Base-by-base conservation (phyloP, 2,329 filamentous ascomycete genomes). In the Pseudogymnoascus destructans region DNA sequence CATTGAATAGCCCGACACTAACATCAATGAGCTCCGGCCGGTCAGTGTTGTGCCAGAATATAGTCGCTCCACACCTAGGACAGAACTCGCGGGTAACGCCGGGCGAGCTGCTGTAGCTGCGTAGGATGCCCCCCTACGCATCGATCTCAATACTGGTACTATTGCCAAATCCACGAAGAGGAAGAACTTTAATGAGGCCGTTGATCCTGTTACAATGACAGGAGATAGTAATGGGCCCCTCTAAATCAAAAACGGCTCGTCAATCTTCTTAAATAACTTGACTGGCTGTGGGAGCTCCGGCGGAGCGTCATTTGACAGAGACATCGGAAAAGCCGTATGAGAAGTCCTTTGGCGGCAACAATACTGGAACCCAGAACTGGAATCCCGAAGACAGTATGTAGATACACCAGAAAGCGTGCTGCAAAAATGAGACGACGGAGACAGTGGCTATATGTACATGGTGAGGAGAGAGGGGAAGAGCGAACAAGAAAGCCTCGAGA, bases 1-100 rank as follows among this genome's bases (percentile, higher is more conserved):
- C 74, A 40, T 72, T 71, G 4, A 86, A 66, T 36, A 86, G 63
- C 0, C 84, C 84, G 7, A 78, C 76, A 61, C 81, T 85, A 7
- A 87, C 76, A 68, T 87, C 82, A 13, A 87, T 73, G 15, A 87
- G 66, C 3, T 75, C 74, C 0, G 78, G 74, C 36, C 82, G 72
- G 60, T 72, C 71, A 3, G 73, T 70, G 57, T 77, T 77, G 63
- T 79, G 76, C 78, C 80, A 86, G 64, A 86, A 86, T 2, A 82
- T 74, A 0, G 77, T 82, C 0, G 85, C 83, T 1, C 84, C 84
- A 65, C 85, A 88, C 0, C 58, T 65, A 1, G 69, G 68, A 66
- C 84, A 88, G 65, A 86, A 87, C 42, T 83, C 79, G 13, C 85
- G 76, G 52, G 73, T 70, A 3, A 82, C 76, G 0, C 74, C 76